A percentile compares a stretch with the other conserved stretches of the same genome.
phyloP scores from a whole-genome alignment of 225 moss, liverwort and hornwort genomes.

The Pseudisothecium myosuroides region DNA sequence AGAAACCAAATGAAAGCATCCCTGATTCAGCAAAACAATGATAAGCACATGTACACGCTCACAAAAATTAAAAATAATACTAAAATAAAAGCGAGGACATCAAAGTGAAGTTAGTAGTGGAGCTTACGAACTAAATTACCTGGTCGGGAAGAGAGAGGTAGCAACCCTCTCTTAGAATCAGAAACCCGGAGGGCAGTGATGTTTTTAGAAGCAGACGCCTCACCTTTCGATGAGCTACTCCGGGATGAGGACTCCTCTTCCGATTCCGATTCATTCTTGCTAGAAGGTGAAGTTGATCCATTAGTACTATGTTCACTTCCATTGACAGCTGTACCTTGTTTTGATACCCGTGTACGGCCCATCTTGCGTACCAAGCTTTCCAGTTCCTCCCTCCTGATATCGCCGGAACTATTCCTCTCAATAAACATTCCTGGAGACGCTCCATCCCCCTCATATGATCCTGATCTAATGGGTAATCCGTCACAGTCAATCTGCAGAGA shows the following conservation, averaged over 20 bases:
- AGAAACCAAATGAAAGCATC: background rate
- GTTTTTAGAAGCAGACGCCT: slow-evolving; percentile 6
- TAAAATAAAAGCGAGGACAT: background rate
- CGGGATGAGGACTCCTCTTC: slow-evolving; percentile 28
- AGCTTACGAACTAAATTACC: background rate
- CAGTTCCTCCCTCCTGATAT: background rate
- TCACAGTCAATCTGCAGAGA: background rate
- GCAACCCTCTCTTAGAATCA: background rate
- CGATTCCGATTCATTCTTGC: slow-evolving; percentile 18
- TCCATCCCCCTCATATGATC: background rate
- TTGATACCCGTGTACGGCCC: background rate
- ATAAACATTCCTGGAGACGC: background rate
- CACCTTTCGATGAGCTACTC: slow-evolving; percentile 15
- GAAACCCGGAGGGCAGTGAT: background rate
- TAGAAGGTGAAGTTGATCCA: slow-evolving; percentile 1
- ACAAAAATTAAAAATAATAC: background rate
- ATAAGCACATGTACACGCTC: background rate
- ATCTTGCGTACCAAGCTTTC: background rate
- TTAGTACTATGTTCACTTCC: background rate
- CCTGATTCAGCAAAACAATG: background rate
- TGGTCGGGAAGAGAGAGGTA: background rate
- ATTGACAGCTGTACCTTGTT: background rate
- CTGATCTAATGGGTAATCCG: background rate
- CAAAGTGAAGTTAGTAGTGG: no score
- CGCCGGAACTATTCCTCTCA: background rate